phyloP scores from a whole-genome alignment of 352 stramenopile species.

The Pythium phragmitis region DNA sequence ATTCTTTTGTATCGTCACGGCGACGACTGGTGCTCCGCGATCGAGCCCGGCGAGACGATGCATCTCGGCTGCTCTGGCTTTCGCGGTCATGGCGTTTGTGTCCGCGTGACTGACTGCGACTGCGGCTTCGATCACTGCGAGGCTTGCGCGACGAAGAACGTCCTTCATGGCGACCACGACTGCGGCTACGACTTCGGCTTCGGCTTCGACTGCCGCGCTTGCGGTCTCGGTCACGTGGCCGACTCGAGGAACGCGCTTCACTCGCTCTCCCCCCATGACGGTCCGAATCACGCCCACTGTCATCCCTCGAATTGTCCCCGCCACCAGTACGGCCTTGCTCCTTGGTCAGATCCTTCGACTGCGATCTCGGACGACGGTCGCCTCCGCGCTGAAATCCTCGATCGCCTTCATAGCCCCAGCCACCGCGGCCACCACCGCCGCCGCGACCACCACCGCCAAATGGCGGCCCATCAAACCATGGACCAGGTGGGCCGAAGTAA shows the following conservation, averaged over 20 bases:
- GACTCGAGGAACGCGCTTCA: constrained; percentile 28
- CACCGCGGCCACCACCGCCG: constrained; percentile 35
- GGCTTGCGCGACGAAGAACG: constrained; percentile 27
- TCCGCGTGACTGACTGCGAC: constrained; percentile 45
- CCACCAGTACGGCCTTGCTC: constrained; percentile 27
- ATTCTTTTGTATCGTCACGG: constrained; percentile 29
- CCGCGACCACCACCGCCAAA: constrained; percentile 39
- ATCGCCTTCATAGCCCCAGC: constrained; percentile 47
- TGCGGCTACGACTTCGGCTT: constrained; percentile 30
- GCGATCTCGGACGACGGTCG: constrained; percentile 41
- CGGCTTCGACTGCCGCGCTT: constrained; percentile 37
- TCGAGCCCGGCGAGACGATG: constrained; percentile 26
- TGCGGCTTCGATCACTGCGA: constrained; percentile 50
- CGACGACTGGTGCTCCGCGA: constrained; percentile 50
- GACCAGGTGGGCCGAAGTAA: constrained; percentile 68
- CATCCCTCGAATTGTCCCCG: constrained; percentile 30
- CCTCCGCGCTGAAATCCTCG: constrained; percentile 32
- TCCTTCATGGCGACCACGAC: constrained; percentile 16
- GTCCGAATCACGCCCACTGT: constrained; percentile 29
- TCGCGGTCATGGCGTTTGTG: constrained; percentile 42
- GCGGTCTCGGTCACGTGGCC: constrained; percentile 25
- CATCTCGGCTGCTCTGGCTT: constrained; percentile 29
- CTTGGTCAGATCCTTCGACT: constrained; percentile 38
- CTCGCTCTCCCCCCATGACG: constrained; percentile 14
- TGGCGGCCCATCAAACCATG: constrained; percentile 71